Evolutionary conservation across 2,329 filamentous ascomycete species (phyloP).

Genomic region (Aspergillus ruber): DNA sequence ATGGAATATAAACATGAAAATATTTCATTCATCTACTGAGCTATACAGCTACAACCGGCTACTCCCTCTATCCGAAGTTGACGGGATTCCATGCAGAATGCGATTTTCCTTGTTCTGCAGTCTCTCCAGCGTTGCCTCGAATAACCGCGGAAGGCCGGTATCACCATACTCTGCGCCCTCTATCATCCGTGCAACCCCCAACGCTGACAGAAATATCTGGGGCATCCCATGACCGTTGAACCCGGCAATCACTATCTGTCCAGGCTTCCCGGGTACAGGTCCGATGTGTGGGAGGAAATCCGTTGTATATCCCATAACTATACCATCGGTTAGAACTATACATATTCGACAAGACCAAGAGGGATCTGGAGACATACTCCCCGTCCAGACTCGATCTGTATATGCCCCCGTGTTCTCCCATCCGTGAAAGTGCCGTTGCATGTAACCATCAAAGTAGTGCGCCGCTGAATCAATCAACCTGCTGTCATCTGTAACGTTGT

Average conservation of each 20-base stretch:
- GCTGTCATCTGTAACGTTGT: slow-evolving; percentile 41
- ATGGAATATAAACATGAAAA: not conserved
- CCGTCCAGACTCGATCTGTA: slow-evolving; percentile 29
- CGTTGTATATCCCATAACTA: slow-evolving; percentile 47
- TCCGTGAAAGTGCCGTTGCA: slow-evolving; percentile 31
- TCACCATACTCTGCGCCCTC: slow-evolving; percentile 17
- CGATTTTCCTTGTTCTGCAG: slow-evolving; percentile 1
- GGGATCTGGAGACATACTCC: slow-evolving; percentile 18
- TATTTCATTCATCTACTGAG: not conserved
- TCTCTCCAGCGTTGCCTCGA: slow-evolving; percentile 18
- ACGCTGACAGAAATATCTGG: slow-evolving; percentile 53
- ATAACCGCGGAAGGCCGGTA: slow-evolving; percentile 26
- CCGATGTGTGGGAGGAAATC: slow-evolving; percentile 52
- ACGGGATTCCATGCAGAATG: not conserved
- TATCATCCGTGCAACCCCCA: slow-evolving; percentile 53
- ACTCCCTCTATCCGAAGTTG: not conserved
- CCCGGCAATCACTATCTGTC: slow-evolving; percentile 52
- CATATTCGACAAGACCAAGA: no score
- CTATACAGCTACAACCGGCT: not conserved
- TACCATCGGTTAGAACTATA: no score
- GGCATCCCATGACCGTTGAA: slow-evolving; percentile 66
- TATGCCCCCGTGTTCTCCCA: slow-evolving; percentile 30
- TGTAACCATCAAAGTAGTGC: slow-evolving; percentile 35
- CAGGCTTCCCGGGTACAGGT: slow-evolving; percentile 34
- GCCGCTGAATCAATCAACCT: slow-evolving; percentile 41